Base-by-base conservation (phyloP, 1,139 yeast species). In the Suhomyces yuchorum region DNA sequence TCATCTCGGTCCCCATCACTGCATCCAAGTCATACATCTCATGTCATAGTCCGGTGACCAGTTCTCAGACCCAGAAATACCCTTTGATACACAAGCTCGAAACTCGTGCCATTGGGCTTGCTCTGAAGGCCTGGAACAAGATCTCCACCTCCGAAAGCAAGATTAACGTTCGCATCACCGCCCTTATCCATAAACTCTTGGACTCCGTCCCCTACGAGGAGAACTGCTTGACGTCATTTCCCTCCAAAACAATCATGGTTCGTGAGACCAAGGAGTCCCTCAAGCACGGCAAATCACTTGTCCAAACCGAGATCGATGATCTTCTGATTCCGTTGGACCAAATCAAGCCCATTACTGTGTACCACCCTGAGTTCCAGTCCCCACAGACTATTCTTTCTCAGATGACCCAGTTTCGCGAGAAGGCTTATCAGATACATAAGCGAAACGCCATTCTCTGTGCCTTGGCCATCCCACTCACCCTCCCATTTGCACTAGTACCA, bases 401-500 rank as follows among this genome's bases (percentile, higher is more conserved):
- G 52, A 57, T 75, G 53, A 47, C 62, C 40, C 52, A 47, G 28
- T 70, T 73, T 48, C 56, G 66, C 39, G 60, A 62, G 28, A 56
- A 58, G 7, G 63, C 69, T 23, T 59, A 63, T 46, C 42, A 66
- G 3, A 59, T 59, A 34, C 78, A 76, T 50, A 52, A 58, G 34
- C 71, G 68, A 47, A 66, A 68, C 53, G 70, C 76, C 22, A 52
- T 65, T 4, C 40, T 72, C 37, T 83, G 89, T 56, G 77, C 81
- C 0, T 56, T 85, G 26, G 84, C 85, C 2, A 68, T 93, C 2
- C 98, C 98, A 1, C 55, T 92, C 40, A 82, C 96, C 0, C 61
- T 90, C 7, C 99, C 99, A 1, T 66, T 91, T 46, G 91, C 90
- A 0, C 61, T 91, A 40, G 61, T 93, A 0, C 99, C 99, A 0